Evolutionary conservation across 306 rosid species (phyloP).

Genomic region (Rosa chinensis): DNA sequence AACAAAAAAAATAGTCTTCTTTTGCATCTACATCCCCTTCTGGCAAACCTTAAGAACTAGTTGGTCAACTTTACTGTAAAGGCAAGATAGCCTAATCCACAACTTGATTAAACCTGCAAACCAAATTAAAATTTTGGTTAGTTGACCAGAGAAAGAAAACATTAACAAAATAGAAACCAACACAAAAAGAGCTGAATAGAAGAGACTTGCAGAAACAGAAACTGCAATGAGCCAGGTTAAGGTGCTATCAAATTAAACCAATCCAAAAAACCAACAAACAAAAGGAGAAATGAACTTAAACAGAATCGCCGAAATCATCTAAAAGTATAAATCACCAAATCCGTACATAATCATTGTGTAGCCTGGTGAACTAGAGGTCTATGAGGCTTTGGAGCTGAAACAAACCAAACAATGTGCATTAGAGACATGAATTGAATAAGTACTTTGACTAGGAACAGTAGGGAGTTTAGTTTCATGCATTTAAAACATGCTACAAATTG

Average conservation of each 20-base stretch:
- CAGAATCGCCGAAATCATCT: neutral
- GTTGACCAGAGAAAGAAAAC: neutral
- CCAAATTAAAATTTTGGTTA: neutral
- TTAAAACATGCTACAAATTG: neutral
- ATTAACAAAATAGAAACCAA: neutral
- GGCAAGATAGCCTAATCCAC: no score
- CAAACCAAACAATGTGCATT: slow-evolving; percentile 15
- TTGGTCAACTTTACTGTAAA: no score
- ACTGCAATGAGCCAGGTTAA: neutral
- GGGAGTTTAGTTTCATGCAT: neutral
- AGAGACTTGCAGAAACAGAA: neutral
- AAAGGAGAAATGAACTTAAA: neutral
- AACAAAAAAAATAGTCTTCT: neutral
- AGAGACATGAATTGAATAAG: neutral
- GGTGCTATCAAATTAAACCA: neutral
- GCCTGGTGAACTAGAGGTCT: slow-evolving; percentile 44
- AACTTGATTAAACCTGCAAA: neutral
- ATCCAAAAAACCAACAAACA: neutral
- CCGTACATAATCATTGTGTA: slow-evolving; percentile 23
- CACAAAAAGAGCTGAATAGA: neutral
- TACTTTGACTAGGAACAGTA: neutral
- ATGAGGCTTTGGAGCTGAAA: slow-evolving; percentile 96
- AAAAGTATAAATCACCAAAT: neutral
- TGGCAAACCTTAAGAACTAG: neutral
- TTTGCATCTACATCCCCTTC: neutral